Conservation (phyloP, 2,329 filamentous ascomycete species). For the Hymenoscyphus fructigenus region DNA sequence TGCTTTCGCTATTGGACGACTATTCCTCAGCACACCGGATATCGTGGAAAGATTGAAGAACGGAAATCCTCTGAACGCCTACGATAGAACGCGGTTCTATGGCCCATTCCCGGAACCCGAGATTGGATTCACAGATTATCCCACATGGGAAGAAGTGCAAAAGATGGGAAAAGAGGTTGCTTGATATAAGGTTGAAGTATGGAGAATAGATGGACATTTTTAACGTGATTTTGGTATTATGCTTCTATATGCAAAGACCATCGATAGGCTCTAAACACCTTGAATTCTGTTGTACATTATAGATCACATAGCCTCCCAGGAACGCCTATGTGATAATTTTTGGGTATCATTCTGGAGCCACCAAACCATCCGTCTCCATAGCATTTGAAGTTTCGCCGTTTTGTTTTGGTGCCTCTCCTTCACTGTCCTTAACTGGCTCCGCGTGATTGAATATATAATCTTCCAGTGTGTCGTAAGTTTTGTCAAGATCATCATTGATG, state of each 20-base stretch:
- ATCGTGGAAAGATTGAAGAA: slow-evolving; percentile 45
- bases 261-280: neutral
- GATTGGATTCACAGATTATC: slow-evolving; percentile 41
- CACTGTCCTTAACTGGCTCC: slow-evolving; percentile 16
- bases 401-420: slow-evolving; percentile 11
- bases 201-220: neutral
- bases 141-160: slow-evolving; percentile 26
- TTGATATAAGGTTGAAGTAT: neutral
- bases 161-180: slow-evolving; percentile 15
- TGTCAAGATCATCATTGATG: slow-evolving; percentile 51
- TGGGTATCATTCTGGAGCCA: slow-evolving; percentile 2
- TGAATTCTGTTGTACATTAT: slow-evolving; percentile 13
- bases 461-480: slow-evolving; percentile 49
- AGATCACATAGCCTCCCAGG: neutral
- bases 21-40: slow-evolving; percentile 51
- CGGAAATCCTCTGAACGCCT: slow-evolving; percentile 41
- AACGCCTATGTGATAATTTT: neutral
- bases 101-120: slow-evolving; percentile 39
- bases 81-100: slow-evolving; percentile 48
- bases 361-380: no score
- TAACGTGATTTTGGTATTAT: slow-evolving; percentile 8
- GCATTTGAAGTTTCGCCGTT: neutral
- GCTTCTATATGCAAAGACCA: slow-evolving; percentile 9
- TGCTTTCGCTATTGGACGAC: slow-evolving; percentile 47
- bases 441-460: slow-evolving; percentile 45